phyloP scores from a whole-genome alignment of 1,284 basidiomycete species.

The Golubevia sp. region DNA sequence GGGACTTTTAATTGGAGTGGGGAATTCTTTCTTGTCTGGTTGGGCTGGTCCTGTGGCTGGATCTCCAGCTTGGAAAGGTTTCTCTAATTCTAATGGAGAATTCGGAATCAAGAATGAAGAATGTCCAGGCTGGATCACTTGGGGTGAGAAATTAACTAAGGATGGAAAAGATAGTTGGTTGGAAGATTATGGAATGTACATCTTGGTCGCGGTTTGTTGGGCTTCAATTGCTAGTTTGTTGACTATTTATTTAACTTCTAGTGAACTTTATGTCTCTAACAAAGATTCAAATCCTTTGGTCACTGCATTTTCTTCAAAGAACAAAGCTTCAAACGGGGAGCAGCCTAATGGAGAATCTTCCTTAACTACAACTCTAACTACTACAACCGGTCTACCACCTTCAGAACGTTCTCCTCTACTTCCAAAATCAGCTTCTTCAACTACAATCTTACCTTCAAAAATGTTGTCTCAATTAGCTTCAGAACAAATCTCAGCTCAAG shows the following conservation, averaged over 20 bases:
- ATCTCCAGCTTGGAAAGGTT: slow-evolving; percentile 32
- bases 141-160: slow-evolving; percentile 63
- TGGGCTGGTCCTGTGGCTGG: slow-evolving; percentile 45
- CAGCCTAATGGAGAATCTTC: neutral
- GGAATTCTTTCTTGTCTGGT: slow-evolving; percentile 32
- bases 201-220: slow-evolving; percentile 61
- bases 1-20: slow-evolving; percentile 24
- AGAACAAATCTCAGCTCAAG: slow-evolving; percentile 24
- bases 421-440: neutral
- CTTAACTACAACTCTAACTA: neutral
- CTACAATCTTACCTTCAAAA: slow-evolving; percentile 8
- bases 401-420: neutral
- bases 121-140: slow-evolving; percentile 77
- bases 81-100: neutral
- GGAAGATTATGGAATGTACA: slow-evolving; percentile 75
- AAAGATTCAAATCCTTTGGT: slow-evolving; percentile 7
- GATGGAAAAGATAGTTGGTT: slow-evolving; percentile 57
- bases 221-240: slow-evolving; percentile 70
- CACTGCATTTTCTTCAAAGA: neutral
- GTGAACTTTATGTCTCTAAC: slow-evolving; percentile 32
- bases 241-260: slow-evolving; percentile 82
- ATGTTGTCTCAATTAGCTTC: slow-evolving; percentile 17
- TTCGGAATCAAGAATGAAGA: slow-evolving; percentile 41
- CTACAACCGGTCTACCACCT: neutral
- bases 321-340: neutral